These are phyloP conservation scores for Alternaria gansuensis DNA, from an alignment of 2,329 filamentous ascomycete genomes.

Conservation along the genomic window DNA sequence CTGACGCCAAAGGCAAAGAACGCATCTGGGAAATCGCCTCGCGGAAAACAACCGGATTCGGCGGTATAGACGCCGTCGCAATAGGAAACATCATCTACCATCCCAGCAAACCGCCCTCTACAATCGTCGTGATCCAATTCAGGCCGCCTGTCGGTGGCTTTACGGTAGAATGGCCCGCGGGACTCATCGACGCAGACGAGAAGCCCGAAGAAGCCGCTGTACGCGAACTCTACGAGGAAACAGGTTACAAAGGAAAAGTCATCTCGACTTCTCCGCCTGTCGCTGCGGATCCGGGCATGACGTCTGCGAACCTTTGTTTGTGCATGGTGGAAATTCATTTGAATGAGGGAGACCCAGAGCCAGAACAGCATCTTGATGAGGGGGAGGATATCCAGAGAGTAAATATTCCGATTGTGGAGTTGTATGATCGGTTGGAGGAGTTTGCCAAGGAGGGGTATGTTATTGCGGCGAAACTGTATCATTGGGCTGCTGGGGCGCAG, in stretches of 20 bases:
- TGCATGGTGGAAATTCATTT: constrained; percentile 40
- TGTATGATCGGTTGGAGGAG: constrained; percentile 35
- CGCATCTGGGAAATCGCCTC: constrained; percentile 76
- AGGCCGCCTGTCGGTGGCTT: constrained; percentile 66
- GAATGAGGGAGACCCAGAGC: constrained; percentile 30
- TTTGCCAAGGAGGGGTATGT: constrained; percentile 40
- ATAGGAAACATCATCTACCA: constrained; percentile 71
- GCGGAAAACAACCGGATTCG: constrained; percentile 68
- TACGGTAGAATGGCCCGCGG: constrained; percentile 66
- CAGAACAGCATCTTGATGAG: constrained; percentile 42
- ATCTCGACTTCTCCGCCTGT: constrained; percentile 30
- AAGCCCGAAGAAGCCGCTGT: constrained; percentile 65
- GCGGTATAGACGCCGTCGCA: constrained; percentile 68
- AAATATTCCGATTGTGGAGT: constrained; percentile 33
- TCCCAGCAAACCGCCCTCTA: constrained; percentile 39
- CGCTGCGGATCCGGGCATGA: constrained; percentile 42
- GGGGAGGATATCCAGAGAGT: constrained; percentile 43
- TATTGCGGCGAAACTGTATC: constrained; percentile 42
- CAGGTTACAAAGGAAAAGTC: constrained; percentile 64
- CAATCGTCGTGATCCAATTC: constrained; percentile 60
- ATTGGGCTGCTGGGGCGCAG: constrained; percentile 41
- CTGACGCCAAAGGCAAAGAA: constrained; percentile 65
- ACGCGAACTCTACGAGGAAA: constrained; percentile 69
- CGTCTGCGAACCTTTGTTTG: constrained; percentile 38
- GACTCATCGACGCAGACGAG: constrained; percentile 61